phyloP scores from a whole-genome alignment of 306 rosid species.

The Prunus dulcis region DNA sequence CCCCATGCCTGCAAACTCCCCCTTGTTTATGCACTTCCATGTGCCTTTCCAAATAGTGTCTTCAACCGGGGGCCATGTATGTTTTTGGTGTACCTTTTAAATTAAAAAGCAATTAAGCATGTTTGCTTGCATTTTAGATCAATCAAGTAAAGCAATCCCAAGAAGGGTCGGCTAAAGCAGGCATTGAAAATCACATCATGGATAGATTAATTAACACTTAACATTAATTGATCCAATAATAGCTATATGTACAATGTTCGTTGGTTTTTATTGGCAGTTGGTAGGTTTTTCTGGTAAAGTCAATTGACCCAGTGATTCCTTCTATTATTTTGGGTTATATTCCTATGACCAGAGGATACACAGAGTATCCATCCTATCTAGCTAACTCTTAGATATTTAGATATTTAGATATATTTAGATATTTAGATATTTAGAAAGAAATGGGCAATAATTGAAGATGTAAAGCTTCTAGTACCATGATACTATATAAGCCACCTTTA shows the following conservation, averaged over 20 bases:
- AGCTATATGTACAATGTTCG: slow-evolving; percentile 17
- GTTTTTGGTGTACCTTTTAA: neutral
- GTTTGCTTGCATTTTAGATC: neutral
- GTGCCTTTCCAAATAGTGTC: neutral
- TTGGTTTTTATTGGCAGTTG: slow-evolving; percentile 39
- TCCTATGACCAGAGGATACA: slow-evolving; percentile 31
- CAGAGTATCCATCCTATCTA: slow-evolving; percentile 22
- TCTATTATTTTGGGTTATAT: slow-evolving; percentile 29
- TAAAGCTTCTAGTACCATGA: neutral
- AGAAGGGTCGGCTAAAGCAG: neutral
- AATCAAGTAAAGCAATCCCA: neutral
- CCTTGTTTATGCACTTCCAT: neutral
- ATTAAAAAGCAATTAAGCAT: too few relatives aligned
- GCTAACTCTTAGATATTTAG: slow-evolving; percentile 9
- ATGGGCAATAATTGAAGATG: neutral
- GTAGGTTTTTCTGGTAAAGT: slow-evolving; percentile 73
- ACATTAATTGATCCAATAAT: slow-evolving; percentile 10
- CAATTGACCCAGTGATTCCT: slow-evolving; percentile 33
- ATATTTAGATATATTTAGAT: neutral
- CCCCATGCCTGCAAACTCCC: neutral
- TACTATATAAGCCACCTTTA: neutral
- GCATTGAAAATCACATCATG: neutral
- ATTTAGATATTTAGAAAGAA: neutral
- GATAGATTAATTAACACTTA: slow-evolving; percentile 7
- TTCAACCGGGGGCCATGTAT: neutral